Conservation (phyloP, 345 rosid genomes). For the Melaleuca alternifolia region DNA sequence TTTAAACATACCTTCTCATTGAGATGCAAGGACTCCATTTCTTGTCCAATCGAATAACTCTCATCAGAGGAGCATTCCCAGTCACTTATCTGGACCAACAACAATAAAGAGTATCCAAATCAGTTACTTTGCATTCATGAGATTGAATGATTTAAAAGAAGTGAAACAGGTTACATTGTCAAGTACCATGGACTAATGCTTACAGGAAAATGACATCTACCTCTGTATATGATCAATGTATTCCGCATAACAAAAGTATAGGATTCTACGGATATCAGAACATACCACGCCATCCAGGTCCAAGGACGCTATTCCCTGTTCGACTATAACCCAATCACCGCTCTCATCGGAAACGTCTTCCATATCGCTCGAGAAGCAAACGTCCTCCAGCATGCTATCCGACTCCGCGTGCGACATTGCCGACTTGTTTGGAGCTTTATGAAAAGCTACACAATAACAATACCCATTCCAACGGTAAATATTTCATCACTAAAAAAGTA, state of each 20-base stretch:
- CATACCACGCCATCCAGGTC: neutral
- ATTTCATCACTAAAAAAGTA: neutral
- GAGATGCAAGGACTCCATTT: neutral
- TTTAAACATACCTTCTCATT: neutral
- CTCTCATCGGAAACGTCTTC: neutral
- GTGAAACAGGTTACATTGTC: neutral
- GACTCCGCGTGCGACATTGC: neutral
- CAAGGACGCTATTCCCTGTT: neutral
- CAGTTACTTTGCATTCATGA: neutral
- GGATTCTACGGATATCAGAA: neutral
- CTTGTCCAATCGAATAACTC: neutral
- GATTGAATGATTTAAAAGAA: neutral
- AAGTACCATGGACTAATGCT: neutral
- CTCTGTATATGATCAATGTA: neutral
- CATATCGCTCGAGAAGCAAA: neutral
- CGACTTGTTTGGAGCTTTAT: neutral
- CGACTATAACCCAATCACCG: neutral
- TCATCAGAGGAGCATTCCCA: neutral
- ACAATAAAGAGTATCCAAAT: neutral
- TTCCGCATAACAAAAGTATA: neutral
- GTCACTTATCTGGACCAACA: neutral
- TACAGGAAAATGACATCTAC: neutral
- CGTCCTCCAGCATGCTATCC: neutral
- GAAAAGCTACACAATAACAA: neutral
- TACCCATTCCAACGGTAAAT: neutral